A percentile compares a stretch with the other conserved stretches of the same genome.
Conservation (phyloP, 345 rosid species). For the Psidium friedrichsthalianum region DNA sequence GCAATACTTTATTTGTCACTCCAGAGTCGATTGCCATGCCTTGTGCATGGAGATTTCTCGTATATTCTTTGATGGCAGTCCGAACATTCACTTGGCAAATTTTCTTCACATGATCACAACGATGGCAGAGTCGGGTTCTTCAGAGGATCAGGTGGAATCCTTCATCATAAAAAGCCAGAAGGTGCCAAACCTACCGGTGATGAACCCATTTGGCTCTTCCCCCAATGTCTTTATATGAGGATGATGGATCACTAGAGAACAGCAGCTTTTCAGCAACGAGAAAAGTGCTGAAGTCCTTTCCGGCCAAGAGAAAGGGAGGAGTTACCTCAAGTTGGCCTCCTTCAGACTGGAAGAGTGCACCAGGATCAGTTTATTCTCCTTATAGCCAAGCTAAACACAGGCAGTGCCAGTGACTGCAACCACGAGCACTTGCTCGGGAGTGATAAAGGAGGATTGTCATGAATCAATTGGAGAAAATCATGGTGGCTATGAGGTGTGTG, state of each 20-base stretch:
- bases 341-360: constrained; percentile 49
- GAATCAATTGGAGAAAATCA: neutral
- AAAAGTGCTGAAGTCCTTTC: constrained; percentile 4
- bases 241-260: constrained; percentile 2
- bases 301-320: constrained; percentile 29
- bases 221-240: constrained; percentile 3
- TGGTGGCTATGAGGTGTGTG: constrained; percentile 9
- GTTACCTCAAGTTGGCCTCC: constrained; percentile 58
- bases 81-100: constrained; percentile 72
- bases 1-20: constrained; percentile 49
- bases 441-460: constrained; percentile 6
- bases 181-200: constrained; percentile 48
- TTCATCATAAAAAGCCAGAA: constrained; percentile 72
- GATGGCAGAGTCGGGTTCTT: constrained; percentile 62
- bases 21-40: constrained; percentile 44
- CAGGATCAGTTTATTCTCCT: constrained; percentile 21
- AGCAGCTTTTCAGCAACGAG: constrained; percentile 2
- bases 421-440: constrained; percentile 5
- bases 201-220: constrained; percentile 54
- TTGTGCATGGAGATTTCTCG: constrained; percentile 72
- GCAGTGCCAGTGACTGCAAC: neutral
- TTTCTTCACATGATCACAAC: constrained; percentile 79
- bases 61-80: constrained; percentile 52
- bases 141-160: constrained; percentile 56
- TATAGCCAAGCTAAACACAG: constrained; percentile 21